These are phyloP conservation scores for Plasmodium inui DNA, from an alignment of 169 alveolate genomes.

Conservation along the genomic window DNA sequence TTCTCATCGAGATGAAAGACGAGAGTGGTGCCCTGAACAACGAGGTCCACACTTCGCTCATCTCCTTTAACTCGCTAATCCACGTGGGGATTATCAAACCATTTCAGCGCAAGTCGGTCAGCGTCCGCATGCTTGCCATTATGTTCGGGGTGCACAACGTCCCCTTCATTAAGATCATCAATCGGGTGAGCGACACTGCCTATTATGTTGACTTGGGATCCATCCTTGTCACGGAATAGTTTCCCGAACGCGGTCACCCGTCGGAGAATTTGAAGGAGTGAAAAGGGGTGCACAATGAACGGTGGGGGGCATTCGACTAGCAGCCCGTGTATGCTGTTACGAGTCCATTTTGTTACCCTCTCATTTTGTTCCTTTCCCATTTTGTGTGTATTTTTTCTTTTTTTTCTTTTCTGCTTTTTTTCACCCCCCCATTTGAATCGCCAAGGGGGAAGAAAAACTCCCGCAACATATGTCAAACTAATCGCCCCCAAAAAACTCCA, in stretches of 20 bases:
- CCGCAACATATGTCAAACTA: background rate
- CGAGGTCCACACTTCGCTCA: constrained; percentile 11
- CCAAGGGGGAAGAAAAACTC: background rate
- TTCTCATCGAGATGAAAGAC: constrained; percentile 42
- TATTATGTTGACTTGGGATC: constrained; percentile 53
- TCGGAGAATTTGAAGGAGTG: background rate
- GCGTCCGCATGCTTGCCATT: constrained; percentile 39
- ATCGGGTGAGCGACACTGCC: constrained; percentile 5
- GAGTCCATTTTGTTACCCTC: background rate
- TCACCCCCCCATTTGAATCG: background rate
- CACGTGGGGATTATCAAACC: constrained; percentile 47
- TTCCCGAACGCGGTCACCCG: background rate
- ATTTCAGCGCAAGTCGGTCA: constrained; percentile 29
- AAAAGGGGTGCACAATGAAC: background rate
- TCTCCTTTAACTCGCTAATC: constrained; percentile 39
- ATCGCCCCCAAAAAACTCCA: background rate
- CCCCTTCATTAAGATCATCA: constrained; percentile 27
- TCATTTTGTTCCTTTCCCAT: too few relatives aligned
- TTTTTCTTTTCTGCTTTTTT: too few relatives aligned
- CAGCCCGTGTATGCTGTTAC: background rate
- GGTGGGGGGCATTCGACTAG: background rate
- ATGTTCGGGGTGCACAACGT: constrained; percentile 51
- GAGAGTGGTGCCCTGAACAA: background rate
- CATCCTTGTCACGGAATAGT: constrained; percentile 39
- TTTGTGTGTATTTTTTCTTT: background rate